These are phyloP conservation scores for Penicillium nucicola DNA, from an alignment of 495 filamentous ascomycete species.

Conservation along the genomic window DNA sequence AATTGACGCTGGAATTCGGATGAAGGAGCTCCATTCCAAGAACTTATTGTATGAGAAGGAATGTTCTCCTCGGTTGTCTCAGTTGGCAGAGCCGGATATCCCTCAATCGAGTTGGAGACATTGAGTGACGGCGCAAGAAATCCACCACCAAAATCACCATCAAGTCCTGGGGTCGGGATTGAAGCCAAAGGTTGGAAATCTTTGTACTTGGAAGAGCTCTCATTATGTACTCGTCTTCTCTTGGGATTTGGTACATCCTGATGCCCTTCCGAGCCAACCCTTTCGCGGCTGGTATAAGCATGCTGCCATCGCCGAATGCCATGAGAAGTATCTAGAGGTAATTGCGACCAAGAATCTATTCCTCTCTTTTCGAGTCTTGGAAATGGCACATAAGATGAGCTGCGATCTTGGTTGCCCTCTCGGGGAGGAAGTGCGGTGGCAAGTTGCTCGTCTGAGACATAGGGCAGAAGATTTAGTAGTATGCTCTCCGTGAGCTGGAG, in stretches of 20 bases:
- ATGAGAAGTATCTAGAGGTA: constrained; percentile 30
- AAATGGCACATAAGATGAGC: constrained; percentile 16
- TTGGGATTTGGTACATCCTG: background rate
- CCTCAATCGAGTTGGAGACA: background rate
- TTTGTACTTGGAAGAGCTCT: background rate
- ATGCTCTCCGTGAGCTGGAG: constrained; percentile 36
- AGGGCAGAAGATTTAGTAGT: constrained; percentile 29
- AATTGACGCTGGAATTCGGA: constrained; percentile 36
- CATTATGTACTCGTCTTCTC: background rate
- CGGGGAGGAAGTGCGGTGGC: constrained; percentile 9
- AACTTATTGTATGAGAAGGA: constrained; percentile 11
- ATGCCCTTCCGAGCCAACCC: background rate
- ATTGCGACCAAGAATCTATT: constrained; percentile 33
- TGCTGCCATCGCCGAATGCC: constrained; percentile 37
- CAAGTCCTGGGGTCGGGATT: background rate
- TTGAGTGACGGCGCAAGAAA: background rate
- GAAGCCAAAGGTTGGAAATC: background rate
- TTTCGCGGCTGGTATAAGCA: constrained; percentile 13
- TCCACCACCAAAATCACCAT: background rate
- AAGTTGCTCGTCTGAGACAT: constrained; percentile 30
- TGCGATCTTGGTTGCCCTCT: background rate
- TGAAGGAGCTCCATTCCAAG: constrained; percentile 35
- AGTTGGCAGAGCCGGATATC: background rate
- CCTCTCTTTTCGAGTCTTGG: constrained; percentile 29
- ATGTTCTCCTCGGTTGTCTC: background rate